Evolutionary conservation across 2,329 filamentous ascomycete species (phyloP), one percentile per base, ranked within the genome.

Genomic region (Chrysosporium keratinophilum): DNA sequence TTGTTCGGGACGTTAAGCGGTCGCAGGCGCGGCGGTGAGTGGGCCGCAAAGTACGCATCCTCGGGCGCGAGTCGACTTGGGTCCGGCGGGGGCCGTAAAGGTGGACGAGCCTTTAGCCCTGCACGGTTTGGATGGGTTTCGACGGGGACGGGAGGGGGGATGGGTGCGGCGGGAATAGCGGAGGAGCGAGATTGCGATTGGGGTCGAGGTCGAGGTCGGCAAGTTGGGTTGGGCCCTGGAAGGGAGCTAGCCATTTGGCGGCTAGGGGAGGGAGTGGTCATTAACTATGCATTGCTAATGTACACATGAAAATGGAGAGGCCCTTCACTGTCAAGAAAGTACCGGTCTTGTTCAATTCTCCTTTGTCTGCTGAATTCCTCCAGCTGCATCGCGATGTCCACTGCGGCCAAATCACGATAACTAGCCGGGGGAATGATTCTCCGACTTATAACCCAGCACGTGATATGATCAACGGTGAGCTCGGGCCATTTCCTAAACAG

Each of bases 21-120:
- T 49, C 72, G 71, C 48, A 69, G 68, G 52, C 81, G 78, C 3
- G 82, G 81, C 37, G 84, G 80, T 1, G 83, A 81, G 14, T 76
- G 68, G 12, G 78, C 3, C 23, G 23, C 72, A 63, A 81, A 78
- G 69, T 88, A 87, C 53, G 88, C 88, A 79, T 95, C 88, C 72
- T 91, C 85, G 14, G 88, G 88, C 3, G 87, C 84, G 41, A 95
- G 82, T 58, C 83, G 83, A 49, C 78, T 83, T 31, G 83, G 82
- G 61, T 83, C 80, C 51, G 76, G 68, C 44, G 76, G 74, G 64
- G 31, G 64, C n/a, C 44, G 44, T 31, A 44, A 43, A 6, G 44
- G 48, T 1, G 47, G 57, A 17, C 43, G 58, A 57, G 68, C 62
- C 55, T 70, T 68, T 37, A 69, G 58, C 39, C 64, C 63, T 47